Evolutionary conservation across 2,329 filamentous ascomycete species (phyloP).

Genomic region (Neonectria hederae): DNA sequence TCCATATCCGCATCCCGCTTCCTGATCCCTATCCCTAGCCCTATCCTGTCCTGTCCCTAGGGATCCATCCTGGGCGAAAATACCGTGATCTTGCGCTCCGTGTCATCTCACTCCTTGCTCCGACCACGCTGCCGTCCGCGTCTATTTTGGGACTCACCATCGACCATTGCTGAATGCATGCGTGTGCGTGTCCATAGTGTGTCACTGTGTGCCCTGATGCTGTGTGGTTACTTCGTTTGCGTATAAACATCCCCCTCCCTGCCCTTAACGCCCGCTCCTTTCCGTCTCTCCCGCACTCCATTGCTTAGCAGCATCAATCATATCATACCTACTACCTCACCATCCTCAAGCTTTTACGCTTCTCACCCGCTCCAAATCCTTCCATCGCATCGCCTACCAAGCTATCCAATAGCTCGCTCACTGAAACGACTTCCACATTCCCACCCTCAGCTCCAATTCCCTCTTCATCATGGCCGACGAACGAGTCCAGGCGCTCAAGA

Average conservation of each 20-base stretch:
- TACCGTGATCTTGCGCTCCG: constrained; percentile 20
- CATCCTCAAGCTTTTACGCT: constrained; percentile 5
- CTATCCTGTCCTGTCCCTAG: constrained; percentile 2
- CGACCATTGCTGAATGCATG: neutral
- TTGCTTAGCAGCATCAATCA: constrained; percentile 13
- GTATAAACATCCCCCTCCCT: constrained; percentile 40
- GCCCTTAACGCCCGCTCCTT: constrained; percentile 23
- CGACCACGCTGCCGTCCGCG: constrained; percentile 13
- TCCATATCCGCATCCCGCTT: constrained; percentile 10
- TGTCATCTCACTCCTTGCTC: constrained; percentile 17
- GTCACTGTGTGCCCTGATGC: neutral
- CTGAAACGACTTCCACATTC: neutral
- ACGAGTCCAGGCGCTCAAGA: constrained; percentile 49
- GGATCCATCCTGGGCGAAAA: constrained; percentile 9
- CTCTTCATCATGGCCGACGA: constrained; percentile 10
- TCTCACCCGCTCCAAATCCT: neutral
- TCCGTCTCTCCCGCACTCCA: constrained; percentile 33
- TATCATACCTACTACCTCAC: neutral
- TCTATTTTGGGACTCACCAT: constrained; percentile 18
- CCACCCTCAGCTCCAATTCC: neutral
- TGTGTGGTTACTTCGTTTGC: constrained; percentile 20
- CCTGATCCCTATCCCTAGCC: neutral
- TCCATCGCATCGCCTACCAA: neutral
- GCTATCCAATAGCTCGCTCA: neutral
- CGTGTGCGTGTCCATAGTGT: constrained; percentile 7